Conservation (phyloP, 495 filamentous ascomycete species). For the Mycothermus thermophilus region DNA sequence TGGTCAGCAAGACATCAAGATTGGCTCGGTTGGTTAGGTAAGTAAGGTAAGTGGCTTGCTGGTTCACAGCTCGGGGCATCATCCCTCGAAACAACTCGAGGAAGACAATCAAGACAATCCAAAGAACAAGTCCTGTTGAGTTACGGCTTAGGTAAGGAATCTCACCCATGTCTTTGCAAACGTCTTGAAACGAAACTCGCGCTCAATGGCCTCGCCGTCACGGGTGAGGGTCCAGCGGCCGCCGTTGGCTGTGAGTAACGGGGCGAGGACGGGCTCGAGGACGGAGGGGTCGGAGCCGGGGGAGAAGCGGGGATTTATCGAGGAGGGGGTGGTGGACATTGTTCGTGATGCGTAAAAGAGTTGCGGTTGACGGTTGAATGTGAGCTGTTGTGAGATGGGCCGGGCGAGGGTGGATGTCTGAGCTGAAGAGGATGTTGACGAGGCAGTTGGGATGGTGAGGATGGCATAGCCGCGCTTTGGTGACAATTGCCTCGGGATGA, state of each 20-base stretch:
- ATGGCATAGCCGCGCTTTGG: no score
- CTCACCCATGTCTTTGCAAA: constrained; percentile 51
- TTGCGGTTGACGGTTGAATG: background rate
- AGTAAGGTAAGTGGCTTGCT: no score
- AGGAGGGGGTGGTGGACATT: background rate
- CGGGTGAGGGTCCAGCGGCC: constrained; percentile 38
- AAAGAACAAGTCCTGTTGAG: no score
- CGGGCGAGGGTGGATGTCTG: background rate
- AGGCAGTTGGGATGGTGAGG: no score
- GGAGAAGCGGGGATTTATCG: constrained; percentile 14
- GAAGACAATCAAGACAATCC: background rate
- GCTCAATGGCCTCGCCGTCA: constrained; percentile 40
- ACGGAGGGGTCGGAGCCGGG: constrained; percentile 17
- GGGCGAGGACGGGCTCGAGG: constrained; percentile 7
- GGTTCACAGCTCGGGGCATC: no score
- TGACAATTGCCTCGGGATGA: no score
- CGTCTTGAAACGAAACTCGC: constrained; percentile 47
- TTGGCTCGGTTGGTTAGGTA: no score
- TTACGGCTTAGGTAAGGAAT: no score
- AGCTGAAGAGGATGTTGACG: background rate
- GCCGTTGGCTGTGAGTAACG: constrained; percentile 9
- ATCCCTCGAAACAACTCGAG: background rate
- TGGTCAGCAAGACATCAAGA: background rate
- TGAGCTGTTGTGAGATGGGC: background rate
- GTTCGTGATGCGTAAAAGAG: background rate